Percentiles rank a stretch among this genome's conserved stretches.
These are phyloP conservation scores for Lunasporangiospora selenospora DNA, from an alignment of 192 early-diverging fungal species.

Conservation along the genomic window DNA sequence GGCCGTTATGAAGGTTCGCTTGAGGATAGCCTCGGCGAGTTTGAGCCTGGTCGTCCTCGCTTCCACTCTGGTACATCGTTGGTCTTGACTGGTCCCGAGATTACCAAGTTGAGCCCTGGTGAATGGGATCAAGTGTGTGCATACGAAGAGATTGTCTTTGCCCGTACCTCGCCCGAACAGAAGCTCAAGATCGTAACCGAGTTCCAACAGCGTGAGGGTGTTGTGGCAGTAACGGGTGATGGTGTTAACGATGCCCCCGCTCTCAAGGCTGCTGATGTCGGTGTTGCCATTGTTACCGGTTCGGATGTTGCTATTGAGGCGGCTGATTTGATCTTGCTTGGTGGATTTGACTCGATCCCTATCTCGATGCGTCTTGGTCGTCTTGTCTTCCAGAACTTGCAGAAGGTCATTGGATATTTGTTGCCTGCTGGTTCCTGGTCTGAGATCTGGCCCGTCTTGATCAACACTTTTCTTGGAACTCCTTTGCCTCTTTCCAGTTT, in stretches of 20 bases:
- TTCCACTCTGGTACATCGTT: constrained; percentile 49
- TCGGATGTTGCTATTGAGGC: constrained; percentile 81
- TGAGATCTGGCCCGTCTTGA: constrained; percentile 78
- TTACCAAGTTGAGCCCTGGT: constrained; percentile 60
- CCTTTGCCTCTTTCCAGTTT: constrained; percentile 81
- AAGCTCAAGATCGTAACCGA: constrained; percentile 73
- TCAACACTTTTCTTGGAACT: constrained; percentile 82
- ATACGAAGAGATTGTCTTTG: constrained; percentile 87
- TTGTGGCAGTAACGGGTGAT: constrained; percentile 92
- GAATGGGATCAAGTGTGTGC: constrained; percentile 77
- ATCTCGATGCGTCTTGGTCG: constrained; percentile 85
- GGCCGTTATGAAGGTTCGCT: constrained; percentile 20
- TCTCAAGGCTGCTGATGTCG: constrained; percentile 87
- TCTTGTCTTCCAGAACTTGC: constrained; percentile 85
- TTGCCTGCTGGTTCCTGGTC: constrained; percentile 79
- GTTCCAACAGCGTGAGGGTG: constrained; percentile 72
- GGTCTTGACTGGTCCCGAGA: constrained; percentile 72
- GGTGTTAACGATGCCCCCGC: constrained; percentile 95
- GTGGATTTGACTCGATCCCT: constrained; percentile 48
- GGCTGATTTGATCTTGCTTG: constrained; percentile 70
- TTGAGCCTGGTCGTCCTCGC: constrained; percentile 22
- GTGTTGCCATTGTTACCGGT: constrained; percentile 88
- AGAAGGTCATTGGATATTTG: constrained; percentile 87
- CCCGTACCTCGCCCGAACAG: constrained; percentile 89
- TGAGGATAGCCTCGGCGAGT: constrained; percentile 9